Conservation (phyloP, 257 asterid genomes). For the Penstemon barbatus region DNA sequence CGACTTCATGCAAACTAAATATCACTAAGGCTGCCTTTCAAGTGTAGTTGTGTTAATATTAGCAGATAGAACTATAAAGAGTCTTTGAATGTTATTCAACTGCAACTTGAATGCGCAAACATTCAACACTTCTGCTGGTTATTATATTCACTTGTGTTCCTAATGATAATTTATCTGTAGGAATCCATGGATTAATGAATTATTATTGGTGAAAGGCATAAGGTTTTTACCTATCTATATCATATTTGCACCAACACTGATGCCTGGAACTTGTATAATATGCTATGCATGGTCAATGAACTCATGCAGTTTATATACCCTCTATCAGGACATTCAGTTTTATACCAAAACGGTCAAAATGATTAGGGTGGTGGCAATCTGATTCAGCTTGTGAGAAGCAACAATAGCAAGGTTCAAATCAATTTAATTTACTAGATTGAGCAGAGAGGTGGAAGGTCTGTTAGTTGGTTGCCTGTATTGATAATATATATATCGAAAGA, state of each 20-base stretch:
- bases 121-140: background rate
- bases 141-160: background rate
- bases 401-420: slow-evolving; percentile 9
- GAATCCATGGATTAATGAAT: slow-evolving; percentile 11
- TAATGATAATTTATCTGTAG: background rate
- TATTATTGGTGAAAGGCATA: slow-evolving; percentile 8
- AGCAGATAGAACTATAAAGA: background rate
- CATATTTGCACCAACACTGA: background rate
- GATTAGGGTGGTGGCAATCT: slow-evolving; percentile 11
- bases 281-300: background rate
- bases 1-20: background rate
- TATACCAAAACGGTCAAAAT: background rate
- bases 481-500: background rate
- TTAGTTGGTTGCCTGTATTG: slow-evolving; percentile 8
- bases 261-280: slow-evolving; percentile 5
- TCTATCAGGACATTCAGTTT: background rate
- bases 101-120: background rate
- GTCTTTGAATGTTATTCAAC: background rate
- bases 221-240: background rate
- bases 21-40: background rate
- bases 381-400: slow-evolving; percentile 20
- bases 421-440: slow-evolving; percentile 3
- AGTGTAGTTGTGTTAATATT: background rate
- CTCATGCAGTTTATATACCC: background rate
- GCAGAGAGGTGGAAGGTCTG: slow-evolving; percentile 13